Conservation (phyloP, 352 stramenopile species). For the Pythium aristosporum region DNA sequence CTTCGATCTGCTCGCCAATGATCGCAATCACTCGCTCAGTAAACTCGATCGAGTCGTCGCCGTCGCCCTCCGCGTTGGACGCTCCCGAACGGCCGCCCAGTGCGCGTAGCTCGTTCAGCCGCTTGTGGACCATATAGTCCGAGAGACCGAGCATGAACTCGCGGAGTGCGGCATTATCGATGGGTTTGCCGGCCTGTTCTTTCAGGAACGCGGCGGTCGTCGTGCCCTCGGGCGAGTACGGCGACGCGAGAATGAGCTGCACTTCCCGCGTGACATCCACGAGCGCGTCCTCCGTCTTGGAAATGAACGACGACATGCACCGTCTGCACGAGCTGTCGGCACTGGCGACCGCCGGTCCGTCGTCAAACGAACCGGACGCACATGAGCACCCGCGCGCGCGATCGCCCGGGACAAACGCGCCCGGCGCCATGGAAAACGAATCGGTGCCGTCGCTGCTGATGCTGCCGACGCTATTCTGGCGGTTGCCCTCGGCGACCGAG, state of each 20-base stretch:
- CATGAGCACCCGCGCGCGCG: conserved; percentile 67
- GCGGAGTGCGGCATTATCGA: conserved; percentile 54
- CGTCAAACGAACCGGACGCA: conserved; percentile 25
- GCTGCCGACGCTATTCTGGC: background rate
- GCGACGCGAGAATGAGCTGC: conserved; percentile 78
- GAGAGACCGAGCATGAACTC: conserved; percentile 79
- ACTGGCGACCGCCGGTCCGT: conserved; percentile 26
- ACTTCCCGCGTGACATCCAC: conserved; percentile 76
- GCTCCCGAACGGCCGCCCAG: conserved; percentile 48
- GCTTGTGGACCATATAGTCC: conserved; percentile 80
- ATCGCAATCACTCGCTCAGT: conserved; percentile 65
- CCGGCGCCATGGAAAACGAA: background rate
- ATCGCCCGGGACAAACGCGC: conserved; percentile 26
- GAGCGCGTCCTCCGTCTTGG: conserved; percentile 71
- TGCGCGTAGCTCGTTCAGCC: conserved; percentile 72
- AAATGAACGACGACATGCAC: conserved; percentile 81
- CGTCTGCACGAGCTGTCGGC: conserved; percentile 53
- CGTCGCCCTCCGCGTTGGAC: conserved; percentile 23
- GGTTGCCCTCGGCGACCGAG: conserved; percentile 49
- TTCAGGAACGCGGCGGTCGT: conserved; percentile 74
- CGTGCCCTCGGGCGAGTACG: conserved; percentile 81
- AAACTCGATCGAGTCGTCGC: conserved; percentile 46
- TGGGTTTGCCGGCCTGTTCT: conserved; percentile 44
- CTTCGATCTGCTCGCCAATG: conserved; percentile 83
- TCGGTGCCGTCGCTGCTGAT: conserved; percentile 22